Base-by-base conservation (phyloP, 2,329 filamentous ascomycete species). In the Diaporthe citrichinensis region DNA sequence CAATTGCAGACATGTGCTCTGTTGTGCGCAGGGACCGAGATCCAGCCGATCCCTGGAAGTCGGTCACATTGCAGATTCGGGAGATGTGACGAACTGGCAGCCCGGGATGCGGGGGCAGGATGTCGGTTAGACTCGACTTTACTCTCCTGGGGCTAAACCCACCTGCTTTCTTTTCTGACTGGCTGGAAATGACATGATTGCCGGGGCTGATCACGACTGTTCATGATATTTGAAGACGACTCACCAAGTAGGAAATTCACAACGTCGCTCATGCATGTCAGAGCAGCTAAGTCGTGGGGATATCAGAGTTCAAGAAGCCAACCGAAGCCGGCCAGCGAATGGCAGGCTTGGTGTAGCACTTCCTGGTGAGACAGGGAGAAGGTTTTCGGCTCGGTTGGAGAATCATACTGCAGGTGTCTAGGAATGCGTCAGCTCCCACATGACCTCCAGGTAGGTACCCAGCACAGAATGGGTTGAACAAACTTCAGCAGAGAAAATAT, bases 121-220 rank as follows among this genome's bases (percentile, higher is more conserved):
- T 34, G 20, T 62, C 59, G 59, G 59, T 31, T 28, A 44, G 28
- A 6, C 7, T 3, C 3, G 15, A 7, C 25, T 34, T 23, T 34
- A 28, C 41, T 65, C 28, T 31, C 28, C 61, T 67, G 61, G 41
- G 41, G 14, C n/a, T 46, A 28, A 23, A 67, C 31, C 61, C 28
- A 44, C 61, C 28, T 67, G 41, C 14, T 9, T 67, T 49, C 23
- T 23, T 49, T 53, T 51, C 57, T 53, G 28, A 74, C 72, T 74
- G 72, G 75, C 41, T 28, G 39, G 39, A 59, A 44, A 76, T 77
- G 73, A 65, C 59, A 71, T 51, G 53, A 76, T 76, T 25, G 39
- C 20, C 62, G 59, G 59, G 73, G 53, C 25, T 14, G 4, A 75
- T 74, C 51, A 68, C 59, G 68, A 72, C 51, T 41, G 25, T 17